Evolutionary conservation across 2,329 filamentous ascomycete species (phyloP), one percentile per base, ranked within the genome.

Genomic region (Phaeoacremonium minimum): DNA sequence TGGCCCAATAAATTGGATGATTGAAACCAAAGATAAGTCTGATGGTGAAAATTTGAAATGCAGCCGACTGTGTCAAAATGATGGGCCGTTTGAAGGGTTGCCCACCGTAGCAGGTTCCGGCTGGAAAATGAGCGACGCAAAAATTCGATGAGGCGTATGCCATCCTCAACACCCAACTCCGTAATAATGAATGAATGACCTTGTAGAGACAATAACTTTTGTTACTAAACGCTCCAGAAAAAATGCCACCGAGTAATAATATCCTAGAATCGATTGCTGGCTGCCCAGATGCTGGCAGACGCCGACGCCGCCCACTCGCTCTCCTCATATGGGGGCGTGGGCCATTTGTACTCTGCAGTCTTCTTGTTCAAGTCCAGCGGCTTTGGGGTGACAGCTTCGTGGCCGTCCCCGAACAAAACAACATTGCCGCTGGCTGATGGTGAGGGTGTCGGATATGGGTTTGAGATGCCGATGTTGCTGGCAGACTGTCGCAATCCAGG

Each of bases 261-360:
- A 45, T 37, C 42, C 60, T 64, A 83, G 51, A 82, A 75, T 47
- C 75, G 71, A 57, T 73, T 81, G 45, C 84, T 77, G 19, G 81
- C 79, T 36, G 84, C 83, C 69, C 86, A 85, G 47, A 90, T 89
- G 62, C 85, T 89, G 6, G 87, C 85, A 9, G 88, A 80, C 18
- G 87, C 85, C 29, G 86, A 83, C 7, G 85, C 80, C 14, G 85
- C 88, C 91, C 90, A 97, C 57, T 95, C 90, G 45, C 83, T 82
- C 51, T 95, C 90, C 53, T 95, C 90, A 49, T 96, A 95, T 4
- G 93, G 91, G 15, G 93, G 93, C 13, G 93, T 97, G 4, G 90
- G 91, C 85, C 90, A 96, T 64, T 95, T 93, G 51, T 76, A 69
- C 44, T 68, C 64, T 11, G 62, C 57, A 2, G 66, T 52, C 68